Percentiles rank a stretch among this genome's conserved stretches.
These are phyloP conservation scores for Talaromyces sp. DNA, from an alignment of 2,329 filamentous ascomycete genomes.

Conservation along the genomic window DNA sequence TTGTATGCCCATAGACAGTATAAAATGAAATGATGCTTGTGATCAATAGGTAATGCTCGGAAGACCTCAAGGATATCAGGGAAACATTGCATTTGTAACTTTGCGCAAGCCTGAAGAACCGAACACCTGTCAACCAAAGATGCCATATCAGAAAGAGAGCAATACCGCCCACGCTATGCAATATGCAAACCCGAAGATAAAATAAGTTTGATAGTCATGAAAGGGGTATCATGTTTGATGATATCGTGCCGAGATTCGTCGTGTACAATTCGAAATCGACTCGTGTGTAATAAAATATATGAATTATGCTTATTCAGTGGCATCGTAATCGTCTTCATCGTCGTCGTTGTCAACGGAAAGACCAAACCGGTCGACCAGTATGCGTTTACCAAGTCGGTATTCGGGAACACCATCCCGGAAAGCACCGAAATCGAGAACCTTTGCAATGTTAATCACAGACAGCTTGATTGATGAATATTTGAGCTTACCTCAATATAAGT, in stretches of 20 bases:
- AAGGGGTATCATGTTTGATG: slow-evolving; percentile 35
- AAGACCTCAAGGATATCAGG: slow-evolving; percentile 15
- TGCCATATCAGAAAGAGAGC: slow-evolving; percentile 29
- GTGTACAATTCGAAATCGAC: neutral
- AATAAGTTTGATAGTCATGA: slow-evolving; percentile 30
- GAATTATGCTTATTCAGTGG: slow-evolving; percentile 11
- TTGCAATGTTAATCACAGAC: slow-evolving; percentile 19
- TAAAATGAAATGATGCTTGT: slow-evolving; percentile 1
- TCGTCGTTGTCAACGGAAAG: slow-evolving; percentile 34
- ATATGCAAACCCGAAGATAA: slow-evolving; percentile 22
- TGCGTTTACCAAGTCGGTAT: slow-evolving; percentile 74
- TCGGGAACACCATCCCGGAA: slow-evolving; percentile 79
- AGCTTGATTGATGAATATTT: slow-evolving; percentile 33
- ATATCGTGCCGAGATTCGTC: slow-evolving; percentile 7
- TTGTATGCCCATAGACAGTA: slow-evolving; percentile 11
- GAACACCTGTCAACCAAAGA: slow-evolving; percentile 35
- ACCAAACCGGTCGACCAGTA: slow-evolving; percentile 49
- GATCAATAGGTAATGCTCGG: slow-evolving; percentile 15
- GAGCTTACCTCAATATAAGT: slow-evolving; percentile 84
- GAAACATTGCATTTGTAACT: slow-evolving; percentile 18
- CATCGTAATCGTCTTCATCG: slow-evolving; percentile 35
- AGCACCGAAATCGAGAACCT: slow-evolving; percentile 98
- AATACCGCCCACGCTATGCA: slow-evolving; percentile 41
- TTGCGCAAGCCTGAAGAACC: slow-evolving; percentile 23
- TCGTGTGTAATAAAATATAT: neutral